phyloP scores from a whole-genome alignment of 2,329 filamentous ascomycete species.

The Stachybotrys chartarum region DNA sequence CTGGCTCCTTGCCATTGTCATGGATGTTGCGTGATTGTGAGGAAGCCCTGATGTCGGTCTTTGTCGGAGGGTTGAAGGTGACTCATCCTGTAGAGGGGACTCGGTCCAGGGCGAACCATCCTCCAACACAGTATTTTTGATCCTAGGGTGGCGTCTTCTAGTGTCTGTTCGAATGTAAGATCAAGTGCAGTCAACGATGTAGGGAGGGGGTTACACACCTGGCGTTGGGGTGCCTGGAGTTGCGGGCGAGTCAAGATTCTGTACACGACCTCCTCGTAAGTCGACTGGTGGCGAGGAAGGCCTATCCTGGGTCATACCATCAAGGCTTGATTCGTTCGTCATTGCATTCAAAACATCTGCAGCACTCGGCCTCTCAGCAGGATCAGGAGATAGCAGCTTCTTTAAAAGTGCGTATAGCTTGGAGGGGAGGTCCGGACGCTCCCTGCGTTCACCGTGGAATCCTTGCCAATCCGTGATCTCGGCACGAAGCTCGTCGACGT shows the following conservation, averaged over 20 bases:
- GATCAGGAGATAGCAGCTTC: slow-evolving; percentile 70
- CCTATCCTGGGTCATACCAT: slow-evolving; percentile 30
- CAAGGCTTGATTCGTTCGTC: slow-evolving; percentile 54
- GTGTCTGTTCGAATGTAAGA: slow-evolving; percentile 21
- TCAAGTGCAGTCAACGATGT: slow-evolving; percentile 15
- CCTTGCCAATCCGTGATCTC: slow-evolving; percentile 87
- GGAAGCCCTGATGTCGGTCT: slow-evolving; percentile 6
- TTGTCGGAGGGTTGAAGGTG: slow-evolving; percentile 7
- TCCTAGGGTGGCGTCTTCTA: slow-evolving; percentile 15
- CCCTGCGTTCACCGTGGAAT: slow-evolving; percentile 68
- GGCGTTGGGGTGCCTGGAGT: slow-evolving; percentile 40
- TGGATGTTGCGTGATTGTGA: slow-evolving; percentile 16
- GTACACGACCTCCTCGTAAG: slow-evolving; percentile 39
- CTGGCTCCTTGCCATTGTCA: slow-evolving; percentile 33
- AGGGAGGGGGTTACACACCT: slow-evolving; percentile 21
- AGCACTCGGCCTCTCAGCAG: slow-evolving; percentile 71
- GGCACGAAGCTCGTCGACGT: slow-evolving; percentile 73
- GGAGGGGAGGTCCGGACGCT: slow-evolving; percentile 75
- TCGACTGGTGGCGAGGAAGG: slow-evolving; percentile 27
- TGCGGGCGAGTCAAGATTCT: slow-evolving; percentile 48
- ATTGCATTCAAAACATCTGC: slow-evolving; percentile 78
- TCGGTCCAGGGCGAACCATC: background rate
- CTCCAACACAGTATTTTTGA: background rate
- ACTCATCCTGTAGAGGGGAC: background rate
- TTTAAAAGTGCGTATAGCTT: slow-evolving; percentile 82